A percentile compares a stretch with the other conserved stretches of the same genome.
phyloP scores from a whole-genome alignment of 176 grass and related monocot genomes.

The Otatea glauca region DNA sequence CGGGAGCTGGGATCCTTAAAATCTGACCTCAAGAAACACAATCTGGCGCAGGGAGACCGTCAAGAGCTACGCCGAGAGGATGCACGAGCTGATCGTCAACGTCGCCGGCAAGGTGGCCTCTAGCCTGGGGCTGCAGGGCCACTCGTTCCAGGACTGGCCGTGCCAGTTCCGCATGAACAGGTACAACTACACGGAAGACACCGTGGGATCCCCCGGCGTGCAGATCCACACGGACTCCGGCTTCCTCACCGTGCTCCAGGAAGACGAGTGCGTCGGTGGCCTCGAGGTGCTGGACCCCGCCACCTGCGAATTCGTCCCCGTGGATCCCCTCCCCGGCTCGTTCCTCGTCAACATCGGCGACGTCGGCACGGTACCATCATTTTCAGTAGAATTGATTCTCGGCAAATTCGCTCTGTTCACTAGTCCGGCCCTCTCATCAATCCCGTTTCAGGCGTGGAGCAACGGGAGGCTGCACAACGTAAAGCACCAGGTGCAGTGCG shows the following conservation, averaged over 20 bases:
- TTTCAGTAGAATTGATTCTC: neutral
- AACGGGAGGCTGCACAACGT: slow-evolving; percentile 78
- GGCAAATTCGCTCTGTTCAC: neutral
- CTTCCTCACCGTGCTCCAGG: slow-evolving; percentile 85
- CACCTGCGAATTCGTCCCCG: slow-evolving; percentile 47
- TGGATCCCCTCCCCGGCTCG: slow-evolving; percentile 54
- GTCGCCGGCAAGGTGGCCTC: slow-evolving; percentile 58
- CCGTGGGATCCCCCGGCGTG: slow-evolving; percentile 69
- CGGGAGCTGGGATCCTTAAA: neutral
- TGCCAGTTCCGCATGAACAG: slow-evolving; percentile 81
- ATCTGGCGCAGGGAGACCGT: slow-evolving; percentile 44
- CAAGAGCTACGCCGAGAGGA: slow-evolving; percentile 48
- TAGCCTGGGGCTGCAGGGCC: slow-evolving; percentile 58
- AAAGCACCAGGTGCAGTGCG: slow-evolving; percentile 79
- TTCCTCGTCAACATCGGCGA: slow-evolving; percentile 86
- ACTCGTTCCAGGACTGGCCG: slow-evolving; percentile 66
- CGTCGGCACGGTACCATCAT: slow-evolving; percentile 59
- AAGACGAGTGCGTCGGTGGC: slow-evolving; percentile 81
- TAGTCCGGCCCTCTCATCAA: neutral
- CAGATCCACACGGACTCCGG: slow-evolving; percentile 80
- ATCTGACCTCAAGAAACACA: neutral
- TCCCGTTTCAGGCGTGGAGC: slow-evolving; percentile 68
- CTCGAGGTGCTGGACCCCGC: slow-evolving; percentile 68
- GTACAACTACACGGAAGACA: slow-evolving; percentile 72
- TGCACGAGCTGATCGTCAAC: slow-evolving; percentile 57